These are phyloP conservation scores for Leccinum aurantiacum DNA, from an alignment of 768 basidiomycete genomes.

Conservation along the genomic window DNA sequence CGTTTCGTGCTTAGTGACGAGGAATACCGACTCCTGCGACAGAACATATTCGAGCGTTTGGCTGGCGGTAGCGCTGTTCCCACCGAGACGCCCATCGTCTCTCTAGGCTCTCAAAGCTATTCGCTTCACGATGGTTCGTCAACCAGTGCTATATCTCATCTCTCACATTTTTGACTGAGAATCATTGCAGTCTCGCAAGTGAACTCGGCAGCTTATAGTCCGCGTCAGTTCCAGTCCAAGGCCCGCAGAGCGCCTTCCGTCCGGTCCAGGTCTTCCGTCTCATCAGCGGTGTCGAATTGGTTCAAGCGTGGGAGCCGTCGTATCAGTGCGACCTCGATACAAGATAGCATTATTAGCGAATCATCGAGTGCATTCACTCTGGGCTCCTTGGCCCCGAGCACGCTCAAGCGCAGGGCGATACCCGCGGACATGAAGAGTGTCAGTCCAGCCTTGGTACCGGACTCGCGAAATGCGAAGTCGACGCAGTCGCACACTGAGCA, in stretches of 20 bases:
- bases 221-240: slow-evolving; percentile 33
- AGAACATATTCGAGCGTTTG: slow-evolving; percentile 81
- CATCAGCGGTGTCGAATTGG: slow-evolving; percentile 50
- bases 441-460: slow-evolving; percentile 23
- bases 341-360: slow-evolving; percentile 41
- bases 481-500: slow-evolving; percentile 41
- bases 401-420: slow-evolving; percentile 46
- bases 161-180: slow-evolving; percentile 7
- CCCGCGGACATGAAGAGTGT: slow-evolving; percentile 41
- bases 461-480: slow-evolving; percentile 43
- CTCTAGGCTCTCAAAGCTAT: slow-evolving; percentile 42
- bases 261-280: slow-evolving; percentile 50
- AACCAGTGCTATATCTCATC: too few relatives aligned
- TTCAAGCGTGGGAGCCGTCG: slow-evolving; percentile 48
- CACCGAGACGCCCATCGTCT: slow-evolving; percentile 61
- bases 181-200: slow-evolving; percentile 18
- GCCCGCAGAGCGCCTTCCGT: slow-evolving; percentile 51
- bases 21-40: slow-evolving; percentile 80
- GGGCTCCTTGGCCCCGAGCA: slow-evolving; percentile 30
- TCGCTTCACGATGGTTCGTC: slow-evolving; percentile 18
- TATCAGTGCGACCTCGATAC: slow-evolving; percentile 38
- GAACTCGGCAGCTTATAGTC: slow-evolving; percentile 21
- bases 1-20: slow-evolving; percentile 57
- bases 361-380: slow-evolving; percentile 43
- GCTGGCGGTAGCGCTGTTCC: slow-evolving; percentile 58